These are phyloP conservation scores for Acanthamoeba castellanii DNA, from an alignment of 208 protist species.

Conservation along the genomic window DNA sequence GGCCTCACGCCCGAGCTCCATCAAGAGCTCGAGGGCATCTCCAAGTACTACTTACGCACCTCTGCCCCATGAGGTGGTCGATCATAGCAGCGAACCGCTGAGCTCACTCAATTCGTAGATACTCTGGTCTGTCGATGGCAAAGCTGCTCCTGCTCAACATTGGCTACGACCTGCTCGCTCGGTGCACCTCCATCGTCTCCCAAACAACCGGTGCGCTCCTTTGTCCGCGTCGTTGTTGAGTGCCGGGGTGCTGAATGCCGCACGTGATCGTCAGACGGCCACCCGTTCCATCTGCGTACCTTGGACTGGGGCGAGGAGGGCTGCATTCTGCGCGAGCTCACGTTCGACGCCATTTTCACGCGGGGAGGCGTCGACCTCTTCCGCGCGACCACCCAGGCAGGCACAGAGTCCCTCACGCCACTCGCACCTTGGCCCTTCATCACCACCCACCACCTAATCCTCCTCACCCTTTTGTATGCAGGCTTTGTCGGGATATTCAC, in stretches of 20 bases:
- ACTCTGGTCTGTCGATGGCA: neutral
- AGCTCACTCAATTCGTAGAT: neutral
- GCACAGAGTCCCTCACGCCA: neutral
- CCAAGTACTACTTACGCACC: neutral
- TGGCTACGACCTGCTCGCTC: conserved; percentile 28
- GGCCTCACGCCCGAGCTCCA: neutral
- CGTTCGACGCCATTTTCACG: conserved; percentile 13
- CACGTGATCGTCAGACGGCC: neutral
- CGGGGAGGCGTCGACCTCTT: neutral
- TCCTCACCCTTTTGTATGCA: neutral
- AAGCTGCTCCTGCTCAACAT: conserved; percentile 38
- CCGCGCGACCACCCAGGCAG: conserved; percentile 3
- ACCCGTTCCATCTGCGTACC: conserved; percentile 22
- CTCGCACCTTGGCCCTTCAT: neutral
- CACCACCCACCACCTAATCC: neutral
- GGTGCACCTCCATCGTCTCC: conserved; percentile 38
- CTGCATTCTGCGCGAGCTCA: neutral
- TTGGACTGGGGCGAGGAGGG: conserved; percentile 28
- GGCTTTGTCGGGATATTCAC: conserved; percentile 38
- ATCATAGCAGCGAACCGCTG: neutral
- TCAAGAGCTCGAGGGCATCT: conserved; percentile 27
- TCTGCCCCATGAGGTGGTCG: neutral
- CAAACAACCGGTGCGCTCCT: neutral
- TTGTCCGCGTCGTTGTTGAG: neutral
- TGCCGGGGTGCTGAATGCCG: neutral